Evolutionary conservation across 2,329 filamentous ascomycete genomes (phyloP).

Genomic region (Dactylonectria estremocensis): DNA sequence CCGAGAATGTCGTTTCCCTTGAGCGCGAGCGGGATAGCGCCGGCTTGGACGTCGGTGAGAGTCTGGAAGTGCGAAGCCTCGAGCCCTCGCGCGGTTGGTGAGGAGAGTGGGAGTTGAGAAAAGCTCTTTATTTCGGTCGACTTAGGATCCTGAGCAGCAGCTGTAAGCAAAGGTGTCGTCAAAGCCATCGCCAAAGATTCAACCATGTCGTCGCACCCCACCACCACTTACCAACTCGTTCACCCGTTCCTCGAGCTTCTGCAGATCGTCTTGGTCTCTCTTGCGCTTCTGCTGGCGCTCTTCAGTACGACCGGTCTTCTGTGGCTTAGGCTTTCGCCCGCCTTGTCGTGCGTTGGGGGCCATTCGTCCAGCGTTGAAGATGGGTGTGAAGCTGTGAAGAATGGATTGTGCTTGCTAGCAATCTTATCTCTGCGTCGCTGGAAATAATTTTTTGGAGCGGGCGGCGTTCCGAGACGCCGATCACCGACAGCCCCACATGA

Average conservation of each 20-base stretch:
- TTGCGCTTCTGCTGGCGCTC: constrained; percentile 56
- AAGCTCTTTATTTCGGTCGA: constrained; percentile 77
- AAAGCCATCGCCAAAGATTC: not conserved
- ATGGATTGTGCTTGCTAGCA: constrained; percentile 19
- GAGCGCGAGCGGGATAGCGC: constrained; percentile 89
- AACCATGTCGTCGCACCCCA: constrained; percentile 13
- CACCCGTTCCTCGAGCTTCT: constrained; percentile 53
- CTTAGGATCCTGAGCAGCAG: constrained; percentile 70
- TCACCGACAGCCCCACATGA: constrained; percentile 35
- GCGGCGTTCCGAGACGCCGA: constrained; percentile 41
- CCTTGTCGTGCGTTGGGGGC: constrained; percentile 44
- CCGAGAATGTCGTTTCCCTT: constrained; percentile 91
- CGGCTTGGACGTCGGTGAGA: constrained; percentile 91
- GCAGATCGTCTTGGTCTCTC: constrained; percentile 55
- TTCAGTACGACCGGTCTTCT: constrained; percentile 52
- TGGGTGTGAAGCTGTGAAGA: constrained; percentile 15
- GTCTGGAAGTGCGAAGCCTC: constrained; percentile 90
- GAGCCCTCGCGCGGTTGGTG: constrained; percentile 83
- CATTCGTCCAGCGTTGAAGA: constrained; percentile 35
- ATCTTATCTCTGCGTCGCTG: constrained; percentile 37
- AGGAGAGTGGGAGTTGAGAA: constrained; percentile 87
- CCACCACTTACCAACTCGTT: constrained; percentile 51
- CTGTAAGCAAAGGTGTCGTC: constrained; percentile 29
- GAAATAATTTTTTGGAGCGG: constrained; percentile 49
- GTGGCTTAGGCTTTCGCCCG: constrained; percentile 44